phyloP scores from a whole-genome alignment of 192 early-diverging fungal genomes.

The Coemansia sp. region DNA sequence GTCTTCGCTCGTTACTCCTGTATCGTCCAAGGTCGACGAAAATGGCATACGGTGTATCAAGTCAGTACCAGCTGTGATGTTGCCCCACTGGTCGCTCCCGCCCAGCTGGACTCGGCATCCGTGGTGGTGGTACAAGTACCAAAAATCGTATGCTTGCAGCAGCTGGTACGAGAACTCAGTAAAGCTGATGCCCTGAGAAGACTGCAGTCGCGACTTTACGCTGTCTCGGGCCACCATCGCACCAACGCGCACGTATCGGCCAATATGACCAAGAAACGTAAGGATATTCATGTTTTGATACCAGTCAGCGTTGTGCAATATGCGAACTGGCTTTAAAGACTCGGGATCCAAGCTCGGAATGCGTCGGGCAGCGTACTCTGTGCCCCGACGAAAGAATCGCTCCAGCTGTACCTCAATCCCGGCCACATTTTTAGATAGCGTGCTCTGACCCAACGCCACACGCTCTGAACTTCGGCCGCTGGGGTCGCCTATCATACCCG shows the following conservation, averaged over 20 bases:
- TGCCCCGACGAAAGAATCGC: constrained; percentile 68
- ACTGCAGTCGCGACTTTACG: constrained; percentile 79
- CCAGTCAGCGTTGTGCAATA: constrained; percentile 86
- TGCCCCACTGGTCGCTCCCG: constrained; percentile 98
- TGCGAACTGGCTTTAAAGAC: constrained; percentile 56
- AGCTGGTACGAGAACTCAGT: constrained; percentile 98
- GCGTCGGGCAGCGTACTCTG: constrained; percentile 33
- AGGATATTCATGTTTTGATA: constrained; percentile 71
- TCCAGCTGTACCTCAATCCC: constrained; percentile 74
- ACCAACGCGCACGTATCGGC: constrained; percentile 78
- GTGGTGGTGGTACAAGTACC: constrained; percentile 68
- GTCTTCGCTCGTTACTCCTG: constrained; percentile 5
- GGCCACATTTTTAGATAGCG: constrained; percentile 64
- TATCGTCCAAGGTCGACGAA: constrained; percentile 1
- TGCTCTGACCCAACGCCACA: constrained; percentile 61
- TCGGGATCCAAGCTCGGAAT: constrained; percentile 34
- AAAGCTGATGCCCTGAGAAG: constrained; percentile 87
- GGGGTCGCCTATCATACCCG: constrained; percentile 92
- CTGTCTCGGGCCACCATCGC: constrained; percentile 89
- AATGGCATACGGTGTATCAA: constrained; percentile 73
- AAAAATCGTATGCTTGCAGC: constrained; percentile 94
- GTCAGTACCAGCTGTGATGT: constrained; percentile 92
- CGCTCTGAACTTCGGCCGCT: constrained; percentile 86
- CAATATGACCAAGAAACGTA: constrained; percentile 77
- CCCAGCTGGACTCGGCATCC: constrained; percentile 69